Evolutionary conservation across 1,284 basidiomycete genomes (phyloP), one percentile per base, ranked within the genome.

Genomic region (Pterulicium gracile): DNA sequence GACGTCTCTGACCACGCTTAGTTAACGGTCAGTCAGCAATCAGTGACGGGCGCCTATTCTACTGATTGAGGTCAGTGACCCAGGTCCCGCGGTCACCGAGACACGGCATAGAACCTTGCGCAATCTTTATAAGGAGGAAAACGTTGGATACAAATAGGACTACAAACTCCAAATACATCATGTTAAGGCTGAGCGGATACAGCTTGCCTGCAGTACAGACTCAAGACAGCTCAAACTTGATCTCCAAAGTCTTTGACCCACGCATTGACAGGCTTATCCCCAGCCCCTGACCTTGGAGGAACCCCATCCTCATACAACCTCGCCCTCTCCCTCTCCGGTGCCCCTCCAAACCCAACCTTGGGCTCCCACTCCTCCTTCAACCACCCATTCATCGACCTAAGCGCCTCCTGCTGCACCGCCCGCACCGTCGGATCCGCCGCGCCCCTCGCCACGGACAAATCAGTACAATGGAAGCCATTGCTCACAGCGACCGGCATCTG

Each of bases 401-500:
- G 18, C 7, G 18, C 66, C 46, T 61, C 53, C 43, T 60, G 36
- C 53, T 68, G 65, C 24, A 68, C 67, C 1, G 54, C 52, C 24
- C 56, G 49, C 18, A 70, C 58, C 1, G 66, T 67, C 22, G 54
- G 20, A 51, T 69, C 67, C 12, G 61, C 61, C 2, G 50, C 62
- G 36, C 59, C 58, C n/a, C 43, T 41, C 1, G 59, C 61, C 51
- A 55, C 53, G 24, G 52, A 23, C 14, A 70, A 52, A 50, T 70
- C 68, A 3, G 65, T 66, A 54, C 63, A 65, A 52, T 70, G 68
- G 60, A 61, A 68, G 10, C 65, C 67, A 49, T 68, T 59, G 46
- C 61, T 55, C 19, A 62, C 53, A 4, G 53, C 56, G 47, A 68
- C 62, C 10, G 65, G 66, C 54, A 63, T 61, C 15, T 49, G 49